Conservation (phyloP, 2,329 filamentous ascomycete species). For the Talaromyces funiculosus region DNA sequence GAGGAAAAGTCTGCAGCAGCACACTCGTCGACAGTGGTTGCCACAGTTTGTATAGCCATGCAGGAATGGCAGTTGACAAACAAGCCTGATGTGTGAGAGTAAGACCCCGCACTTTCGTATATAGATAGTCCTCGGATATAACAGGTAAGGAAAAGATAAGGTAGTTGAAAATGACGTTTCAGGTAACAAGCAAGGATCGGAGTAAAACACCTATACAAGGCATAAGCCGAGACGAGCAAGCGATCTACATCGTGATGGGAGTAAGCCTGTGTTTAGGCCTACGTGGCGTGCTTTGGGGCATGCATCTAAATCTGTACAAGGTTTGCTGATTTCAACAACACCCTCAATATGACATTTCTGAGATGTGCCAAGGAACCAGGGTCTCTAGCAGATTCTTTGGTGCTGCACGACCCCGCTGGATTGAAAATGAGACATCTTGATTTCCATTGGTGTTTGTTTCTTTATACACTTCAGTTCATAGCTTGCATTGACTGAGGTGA, state of each 20-base stretch:
- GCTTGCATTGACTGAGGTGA: background rate
- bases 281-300: background rate
- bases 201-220: no score
- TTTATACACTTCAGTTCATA: background rate
- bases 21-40: background rate
- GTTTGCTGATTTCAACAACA: background rate
- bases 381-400: background rate
- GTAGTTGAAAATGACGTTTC: background rate
- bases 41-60: background rate
- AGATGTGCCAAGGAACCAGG: background rate
- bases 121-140: background rate
- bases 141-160: background rate
- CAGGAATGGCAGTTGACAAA: background rate
- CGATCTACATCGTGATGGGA: background rate
- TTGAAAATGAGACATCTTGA: background rate
- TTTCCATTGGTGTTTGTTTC: background rate
- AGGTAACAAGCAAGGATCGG: background rate
- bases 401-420: background rate
- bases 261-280: background rate
- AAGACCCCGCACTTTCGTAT: background rate
- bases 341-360: background rate
- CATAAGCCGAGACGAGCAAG: background rate
- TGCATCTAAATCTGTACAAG: background rate
- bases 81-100: background rate
- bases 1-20: background rate